Percentiles rank a stretch among this genome's conserved stretches.
Conservation (phyloP, 2,329 filamentous ascomycete species). For the Claviceps sp. region DNA sequence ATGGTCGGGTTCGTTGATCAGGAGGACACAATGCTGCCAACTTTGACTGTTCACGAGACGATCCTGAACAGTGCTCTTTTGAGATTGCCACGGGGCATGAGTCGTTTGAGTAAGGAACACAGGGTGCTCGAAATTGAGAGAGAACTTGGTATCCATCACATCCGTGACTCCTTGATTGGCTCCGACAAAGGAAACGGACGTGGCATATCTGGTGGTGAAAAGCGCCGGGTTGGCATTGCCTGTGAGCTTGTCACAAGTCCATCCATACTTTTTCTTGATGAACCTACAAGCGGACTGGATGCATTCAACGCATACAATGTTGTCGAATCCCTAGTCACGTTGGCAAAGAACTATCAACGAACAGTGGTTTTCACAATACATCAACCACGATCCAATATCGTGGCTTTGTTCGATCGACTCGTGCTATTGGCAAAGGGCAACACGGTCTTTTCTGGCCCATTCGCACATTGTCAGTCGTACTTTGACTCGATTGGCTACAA, state of each 20-base stretch:
- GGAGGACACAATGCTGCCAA: constrained; percentile 93
- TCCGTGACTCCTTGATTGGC: constrained; percentile 87
- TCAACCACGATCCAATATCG: constrained; percentile 94
- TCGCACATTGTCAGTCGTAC: constrained; percentile 76
- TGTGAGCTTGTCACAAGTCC: constrained; percentile 96
- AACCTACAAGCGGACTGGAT: constrained; percentile 91
- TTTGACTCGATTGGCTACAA: constrained; percentile 86
- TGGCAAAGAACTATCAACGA: constrained; percentile 92
- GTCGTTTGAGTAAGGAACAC: constrained; percentile 73
- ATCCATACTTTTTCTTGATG: constrained; percentile 92
- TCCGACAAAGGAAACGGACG: constrained; percentile 90
- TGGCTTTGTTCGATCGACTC: constrained; percentile 90
- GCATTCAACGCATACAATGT: constrained; percentile 98
- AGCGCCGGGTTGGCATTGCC: constrained; percentile 88
- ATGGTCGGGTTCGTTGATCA: constrained; percentile 97
- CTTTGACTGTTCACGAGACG: constrained; percentile 92
- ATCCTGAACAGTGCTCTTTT: constrained; percentile 89
- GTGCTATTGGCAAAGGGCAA: constrained; percentile 78
- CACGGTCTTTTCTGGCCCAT: constrained; percentile 87
- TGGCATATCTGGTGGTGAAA: constrained; percentile 94
- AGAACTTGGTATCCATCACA: constrained; percentile 87
- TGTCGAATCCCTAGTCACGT: constrained; percentile 82
- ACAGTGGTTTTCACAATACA: constrained; percentile 98
- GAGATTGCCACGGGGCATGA: constrained; percentile 87
- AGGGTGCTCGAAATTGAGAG: constrained; percentile 86